Conservation (phyloP, 2,329 filamentous ascomycete species). For the Penicillium sp. region DNA sequence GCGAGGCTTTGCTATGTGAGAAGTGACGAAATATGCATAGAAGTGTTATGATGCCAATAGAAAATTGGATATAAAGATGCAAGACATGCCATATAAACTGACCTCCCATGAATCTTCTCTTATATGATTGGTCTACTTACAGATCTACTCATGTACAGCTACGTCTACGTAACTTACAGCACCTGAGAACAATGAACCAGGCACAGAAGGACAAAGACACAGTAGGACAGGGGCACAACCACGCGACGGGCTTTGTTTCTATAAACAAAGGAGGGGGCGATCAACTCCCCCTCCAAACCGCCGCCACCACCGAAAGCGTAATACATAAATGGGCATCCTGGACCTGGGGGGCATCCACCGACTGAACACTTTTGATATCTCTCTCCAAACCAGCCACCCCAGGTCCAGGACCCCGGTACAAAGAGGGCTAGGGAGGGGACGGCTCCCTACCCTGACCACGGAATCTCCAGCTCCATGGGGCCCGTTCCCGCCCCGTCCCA, state of each 20-base stretch:
- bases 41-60: background rate
- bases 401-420: slow-evolving; percentile 2
- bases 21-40: background rate
- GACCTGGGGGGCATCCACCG: slow-evolving; percentile 1
- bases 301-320: background rate
- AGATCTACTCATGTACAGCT: background rate
- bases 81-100: background rate
- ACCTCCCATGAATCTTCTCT: background rate
- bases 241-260: slow-evolving; percentile 1
- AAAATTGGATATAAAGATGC: background rate
- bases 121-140: background rate
- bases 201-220: background rate
- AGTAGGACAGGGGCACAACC: background rate
- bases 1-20: background rate
- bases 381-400: background rate
- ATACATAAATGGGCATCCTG: slow-evolving; percentile 1
- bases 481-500: slow-evolving; percentile 34
- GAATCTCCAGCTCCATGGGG: slow-evolving; percentile 32
- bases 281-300: background rate
- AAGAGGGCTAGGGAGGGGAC: slow-evolving; percentile 4
- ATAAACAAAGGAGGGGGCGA: background rate
- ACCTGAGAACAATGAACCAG: background rate
- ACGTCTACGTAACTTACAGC: background rate
- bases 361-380: background rate
- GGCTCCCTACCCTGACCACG: slow-evolving; percentile 1